Evolutionary conservation across 352 stramenopile species (phyloP).

Genomic region (Plasmopara viticola): DNA sequence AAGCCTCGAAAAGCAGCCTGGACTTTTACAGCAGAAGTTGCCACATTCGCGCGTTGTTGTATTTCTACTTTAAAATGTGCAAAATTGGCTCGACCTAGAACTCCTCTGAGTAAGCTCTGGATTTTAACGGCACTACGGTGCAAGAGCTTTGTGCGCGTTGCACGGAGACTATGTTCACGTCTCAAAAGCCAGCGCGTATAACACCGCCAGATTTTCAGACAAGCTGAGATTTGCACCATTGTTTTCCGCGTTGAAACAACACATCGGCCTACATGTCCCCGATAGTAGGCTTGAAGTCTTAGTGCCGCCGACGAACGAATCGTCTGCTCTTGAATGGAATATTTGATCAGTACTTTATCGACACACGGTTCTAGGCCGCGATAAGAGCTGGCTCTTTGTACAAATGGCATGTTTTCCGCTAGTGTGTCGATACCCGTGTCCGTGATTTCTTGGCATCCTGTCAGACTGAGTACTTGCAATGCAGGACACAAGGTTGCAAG

Average conservation of each 20-base stretch:
- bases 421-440: slow-evolving; percentile 64
- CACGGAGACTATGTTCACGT: too few species aligned
- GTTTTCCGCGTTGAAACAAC: slow-evolving; percentile 50
- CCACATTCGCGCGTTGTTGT: too few species aligned
- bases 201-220: too few species aligned
- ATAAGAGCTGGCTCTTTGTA: slow-evolving; percentile 43
- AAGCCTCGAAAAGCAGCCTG: too few species aligned
- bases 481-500: slow-evolving; percentile 46
- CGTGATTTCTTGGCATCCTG: slow-evolving; percentile 73
- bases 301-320: slow-evolving; percentile 65
- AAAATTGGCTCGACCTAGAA: too few species aligned
- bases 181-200: too few species aligned
- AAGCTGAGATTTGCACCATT: too few species aligned
- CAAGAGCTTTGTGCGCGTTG: too few species aligned
- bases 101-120: too few species aligned
- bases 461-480: slow-evolving; percentile 63
- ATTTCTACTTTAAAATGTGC: too few species aligned
- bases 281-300: slow-evolving; percentile 63
- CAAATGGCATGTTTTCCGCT: slow-evolving; percentile 61
- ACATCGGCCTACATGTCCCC: slow-evolving; percentile 42
- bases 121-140: too few species aligned
- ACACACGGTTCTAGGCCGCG: slow-evolving; percentile 50
- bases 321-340: slow-evolving; percentile 17
- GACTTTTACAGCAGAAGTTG: too few species aligned
- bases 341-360: slow-evolving; percentile 55